Conservation (phyloP, 129 eudicot genomes). For the Heracleum sosnowskyi region DNA sequence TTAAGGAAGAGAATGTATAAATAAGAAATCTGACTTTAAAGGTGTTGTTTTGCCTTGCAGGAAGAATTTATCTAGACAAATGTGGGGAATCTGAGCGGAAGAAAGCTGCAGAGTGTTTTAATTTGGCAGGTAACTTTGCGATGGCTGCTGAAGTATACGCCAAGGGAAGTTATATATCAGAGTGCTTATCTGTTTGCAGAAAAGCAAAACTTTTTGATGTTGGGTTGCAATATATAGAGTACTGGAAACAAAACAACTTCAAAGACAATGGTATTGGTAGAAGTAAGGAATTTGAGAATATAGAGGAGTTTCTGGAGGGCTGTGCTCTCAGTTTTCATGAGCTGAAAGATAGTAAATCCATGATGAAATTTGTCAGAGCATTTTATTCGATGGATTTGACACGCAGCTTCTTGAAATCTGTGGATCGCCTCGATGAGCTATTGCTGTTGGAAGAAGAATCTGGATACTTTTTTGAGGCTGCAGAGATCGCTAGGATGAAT, state of each 20-base stretch:
- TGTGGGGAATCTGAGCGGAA: conserved; percentile 27
- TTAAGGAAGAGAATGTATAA: background rate
- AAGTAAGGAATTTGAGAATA: conserved; percentile 32
- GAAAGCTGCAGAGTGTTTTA: no score
- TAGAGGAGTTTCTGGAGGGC: conserved; percentile 47
- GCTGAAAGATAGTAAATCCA: conserved; percentile 29
- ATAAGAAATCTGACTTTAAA: background rate
- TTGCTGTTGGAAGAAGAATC: conserved; percentile 58
- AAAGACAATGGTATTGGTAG: background rate
- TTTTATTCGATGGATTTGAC: conserved; percentile 38
- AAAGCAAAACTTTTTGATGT: conserved; percentile 34
- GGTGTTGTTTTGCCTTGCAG: conserved; percentile 10
- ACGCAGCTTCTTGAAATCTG: conserved; percentile 39
- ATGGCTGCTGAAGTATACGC: conserved; percentile 59
- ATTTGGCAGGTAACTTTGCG: conserved; percentile 36
- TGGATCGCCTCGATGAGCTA: conserved; percentile 54
- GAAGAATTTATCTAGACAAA: conserved; percentile 30
- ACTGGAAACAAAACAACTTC: conserved; percentile 40
- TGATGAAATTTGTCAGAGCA: conserved; percentile 59
- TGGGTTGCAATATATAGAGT: conserved; percentile 38
- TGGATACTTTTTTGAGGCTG: conserved; percentile 53
- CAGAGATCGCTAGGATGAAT: conserved; percentile 41
- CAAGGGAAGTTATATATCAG: conserved; percentile 32
- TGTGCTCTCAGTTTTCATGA: conserved; percentile 41
- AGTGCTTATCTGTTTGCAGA: conserved; percentile 55